Evolutionary conservation across 371 early-diverging fungal genomes (phyloP).

Genomic region (Apophysomyces sp.): DNA sequence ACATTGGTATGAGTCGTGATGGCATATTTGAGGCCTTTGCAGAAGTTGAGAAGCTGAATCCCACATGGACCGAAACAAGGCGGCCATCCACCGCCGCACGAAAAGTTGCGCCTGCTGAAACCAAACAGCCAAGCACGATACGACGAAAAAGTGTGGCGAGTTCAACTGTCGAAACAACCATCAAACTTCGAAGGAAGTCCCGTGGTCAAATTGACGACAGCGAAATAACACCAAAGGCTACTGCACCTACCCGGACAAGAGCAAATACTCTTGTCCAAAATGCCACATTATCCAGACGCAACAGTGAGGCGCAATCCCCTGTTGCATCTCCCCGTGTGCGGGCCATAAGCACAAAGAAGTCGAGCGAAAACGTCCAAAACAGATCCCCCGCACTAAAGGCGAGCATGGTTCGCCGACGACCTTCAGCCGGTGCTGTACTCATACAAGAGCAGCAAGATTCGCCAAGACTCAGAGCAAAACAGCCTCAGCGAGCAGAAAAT

Average conservation of each 20-base stretch:
- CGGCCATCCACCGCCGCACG: not conserved
- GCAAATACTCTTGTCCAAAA: not conserved
- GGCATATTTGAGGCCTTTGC: constrained; percentile 34
- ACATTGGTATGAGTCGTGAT: constrained; percentile 28
- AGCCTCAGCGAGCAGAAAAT: not conserved
- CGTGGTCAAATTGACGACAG: not conserved
- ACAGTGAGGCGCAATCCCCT: not conserved
- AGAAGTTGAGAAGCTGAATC: constrained; percentile 16
- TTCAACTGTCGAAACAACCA: not conserved
- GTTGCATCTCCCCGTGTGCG: constrained; percentile 23
- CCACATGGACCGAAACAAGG: constrained; percentile 8
- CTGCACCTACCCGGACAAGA: not conserved
- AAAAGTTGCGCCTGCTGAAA: not conserved
- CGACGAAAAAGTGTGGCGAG: not conserved
- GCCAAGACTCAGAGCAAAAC: not conserved
- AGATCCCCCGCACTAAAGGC: not conserved
- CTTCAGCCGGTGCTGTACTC: not conserved
- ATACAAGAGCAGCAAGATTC: not conserved
- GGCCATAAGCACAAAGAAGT: constrained; percentile 18
- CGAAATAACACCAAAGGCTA: not conserved
- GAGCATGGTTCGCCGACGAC: not conserved
- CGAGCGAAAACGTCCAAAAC: constrained; percentile 11
- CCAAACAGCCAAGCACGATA: not conserved
- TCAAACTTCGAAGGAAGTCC: constrained; percentile 9
- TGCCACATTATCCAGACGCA: not conserved